Percentiles rank a stretch among this genome's conserved stretches.
Conservation (phyloP, 2,329 filamentous ascomycete species). For the Colletotrichum limetticola region DNA sequence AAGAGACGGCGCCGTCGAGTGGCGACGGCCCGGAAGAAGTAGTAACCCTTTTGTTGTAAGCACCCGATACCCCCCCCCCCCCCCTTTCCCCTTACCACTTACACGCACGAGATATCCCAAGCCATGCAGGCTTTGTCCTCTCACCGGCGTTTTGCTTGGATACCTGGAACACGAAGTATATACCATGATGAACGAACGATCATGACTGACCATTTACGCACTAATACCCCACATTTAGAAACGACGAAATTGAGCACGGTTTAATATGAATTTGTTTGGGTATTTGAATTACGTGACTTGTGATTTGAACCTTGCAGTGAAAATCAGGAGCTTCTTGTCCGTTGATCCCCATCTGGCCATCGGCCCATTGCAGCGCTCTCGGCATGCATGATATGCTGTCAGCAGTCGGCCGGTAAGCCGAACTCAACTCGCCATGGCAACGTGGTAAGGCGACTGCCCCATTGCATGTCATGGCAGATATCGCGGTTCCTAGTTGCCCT, state of each 20-base stretch:
- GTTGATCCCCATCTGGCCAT: background rate
- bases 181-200: slow-evolving; percentile 9
- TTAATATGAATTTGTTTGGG: slow-evolving; percentile 17
- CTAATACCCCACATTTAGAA: slow-evolving; percentile 26
- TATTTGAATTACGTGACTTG: slow-evolving; percentile 27
- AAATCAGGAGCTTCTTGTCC: background rate
- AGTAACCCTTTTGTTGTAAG: too few relatives aligned
- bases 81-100: background rate
- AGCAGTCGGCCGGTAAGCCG: slow-evolving; percentile 8
- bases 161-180: background rate
- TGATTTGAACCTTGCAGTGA: background rate
- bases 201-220: slow-evolving; percentile 4
- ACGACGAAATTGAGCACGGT: background rate
- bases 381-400: background rate
- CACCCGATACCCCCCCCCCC: background rate
- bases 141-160: slow-evolving; percentile 12
- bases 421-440: background rate
- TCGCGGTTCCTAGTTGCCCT: background rate
- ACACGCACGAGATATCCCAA: slow-evolving; percentile 11
- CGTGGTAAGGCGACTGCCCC: background rate
- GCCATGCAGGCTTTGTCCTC: background rate
- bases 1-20: too few relatives aligned
- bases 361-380: background rate
- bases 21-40: too few relatives aligned
- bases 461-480: background rate